A percentile compares a stretch with the other conserved stretches of the same genome.
phyloP scores from a whole-genome alignment of 2,329 filamentous ascomycete species.

The Aureobasidium mangrovei region DNA sequence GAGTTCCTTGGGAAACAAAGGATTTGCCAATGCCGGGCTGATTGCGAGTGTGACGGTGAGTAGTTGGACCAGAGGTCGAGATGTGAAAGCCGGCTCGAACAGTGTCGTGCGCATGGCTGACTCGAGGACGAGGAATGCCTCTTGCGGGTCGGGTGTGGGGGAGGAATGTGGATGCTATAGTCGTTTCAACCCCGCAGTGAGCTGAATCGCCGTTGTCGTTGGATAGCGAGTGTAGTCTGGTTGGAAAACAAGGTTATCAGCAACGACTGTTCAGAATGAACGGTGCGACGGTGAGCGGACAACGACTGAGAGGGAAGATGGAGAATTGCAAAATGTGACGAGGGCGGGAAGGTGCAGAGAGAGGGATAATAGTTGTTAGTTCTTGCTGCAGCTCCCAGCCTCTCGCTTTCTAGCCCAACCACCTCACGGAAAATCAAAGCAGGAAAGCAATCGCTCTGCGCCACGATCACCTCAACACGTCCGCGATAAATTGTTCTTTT shows the following conservation, averaged over 20 bases:
- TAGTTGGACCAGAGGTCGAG: constrained; percentile 22
- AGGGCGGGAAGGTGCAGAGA: constrained; percentile 8
- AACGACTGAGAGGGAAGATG: constrained; percentile 4
- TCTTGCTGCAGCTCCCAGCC: constrained; percentile 7
- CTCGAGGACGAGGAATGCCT: constrained; percentile 20
- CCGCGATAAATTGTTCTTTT: not conserved
- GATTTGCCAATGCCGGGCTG: constrained; percentile 21
- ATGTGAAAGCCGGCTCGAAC: constrained; percentile 15
- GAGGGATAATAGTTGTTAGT: not conserved
- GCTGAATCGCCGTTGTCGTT: not conserved
- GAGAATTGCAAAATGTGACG: not conserved
- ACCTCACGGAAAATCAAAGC: not conserved
- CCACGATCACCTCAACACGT: not conserved
- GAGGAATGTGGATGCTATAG: constrained; percentile 9
- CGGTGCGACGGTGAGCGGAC: constrained; percentile 4
- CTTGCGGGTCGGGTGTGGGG: not conserved
- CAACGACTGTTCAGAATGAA: not conserved
- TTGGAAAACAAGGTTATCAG: not conserved
- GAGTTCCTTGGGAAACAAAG: constrained; percentile 20
- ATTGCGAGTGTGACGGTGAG: constrained; percentile 22
- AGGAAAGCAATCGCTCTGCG: not conserved
- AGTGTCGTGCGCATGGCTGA: constrained; percentile 18
- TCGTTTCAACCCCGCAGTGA: constrained; percentile 9
- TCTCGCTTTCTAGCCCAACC: constrained; percentile 7
- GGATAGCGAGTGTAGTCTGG: not conserved